Base-by-base conservation (phyloP, 768 basidiomycete genomes). In the Tylopilus sp. region DNA sequence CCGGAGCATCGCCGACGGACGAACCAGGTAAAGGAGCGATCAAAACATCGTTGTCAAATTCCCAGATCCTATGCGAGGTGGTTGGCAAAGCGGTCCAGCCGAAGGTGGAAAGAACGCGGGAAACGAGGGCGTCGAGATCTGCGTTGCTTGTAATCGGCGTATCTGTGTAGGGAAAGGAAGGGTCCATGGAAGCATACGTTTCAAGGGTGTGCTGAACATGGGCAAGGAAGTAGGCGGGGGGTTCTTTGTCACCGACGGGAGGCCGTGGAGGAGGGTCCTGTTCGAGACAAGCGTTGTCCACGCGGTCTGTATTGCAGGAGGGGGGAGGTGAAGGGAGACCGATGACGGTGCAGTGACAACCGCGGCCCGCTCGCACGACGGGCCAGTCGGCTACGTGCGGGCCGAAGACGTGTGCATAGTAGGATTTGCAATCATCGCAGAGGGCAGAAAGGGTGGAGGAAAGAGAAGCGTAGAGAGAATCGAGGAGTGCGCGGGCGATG, bases 401-500 rank as follows among this genome's bases (percentile, higher is more conserved):
- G 1, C 81, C 81, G 55, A 76, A 83, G 24, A 83, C 78, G 52
- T 81, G 78, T 21, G 77, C 64, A 60, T 82, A 76, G 62, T 79
- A 82, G 19, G 74, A 70, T 57, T 73, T 68, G 64, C 79, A 81
- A 52, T 81, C 76, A 30, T 73, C 60, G 60, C 79, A 81, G 56
- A 83, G 73, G 41, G 58, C 52, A 3, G 54, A 31, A 42, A 71
- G 63, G 9, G 65, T 19, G 43, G 53, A 52, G 1, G 52, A 56
- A 41, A 83, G 72, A 38, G 78, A 76, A 24, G 64, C 53, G 19
- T 71, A 65, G 26, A 82, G 81, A 30, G 72, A 69, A 41, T 60
- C 59, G 53, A 79, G 67, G 53, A 79, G 73, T 24, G 74, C 64
- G 24, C 62, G 60, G 17, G 78, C 76, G 56, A 82, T 65, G 22